Conservation (phyloP, 1,139 yeast species). For the Taphrina communis region DNA sequence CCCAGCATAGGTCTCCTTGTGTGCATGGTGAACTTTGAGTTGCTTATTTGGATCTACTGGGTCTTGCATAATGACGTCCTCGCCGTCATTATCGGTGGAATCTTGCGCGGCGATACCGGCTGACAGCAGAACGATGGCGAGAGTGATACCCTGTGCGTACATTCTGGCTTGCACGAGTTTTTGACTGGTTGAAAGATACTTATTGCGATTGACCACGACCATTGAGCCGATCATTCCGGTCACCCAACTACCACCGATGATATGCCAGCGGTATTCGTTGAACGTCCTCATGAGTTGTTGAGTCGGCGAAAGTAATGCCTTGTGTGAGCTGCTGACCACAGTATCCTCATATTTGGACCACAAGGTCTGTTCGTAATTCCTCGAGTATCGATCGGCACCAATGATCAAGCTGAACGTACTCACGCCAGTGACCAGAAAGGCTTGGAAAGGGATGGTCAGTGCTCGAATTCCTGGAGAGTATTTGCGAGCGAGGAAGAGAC, state of each 20-base stretch:
- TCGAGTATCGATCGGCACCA: conserved; percentile 39
- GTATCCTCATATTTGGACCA: conserved; percentile 23
- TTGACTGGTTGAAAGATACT: conserved; percentile 76
- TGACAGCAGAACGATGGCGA: conserved; percentile 63
- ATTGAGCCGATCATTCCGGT: conserved; percentile 85
- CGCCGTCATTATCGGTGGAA: conserved; percentile 30
- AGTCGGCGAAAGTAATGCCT: conserved; percentile 29
- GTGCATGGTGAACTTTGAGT: conserved; percentile 27
- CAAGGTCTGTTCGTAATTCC: conserved; percentile 28
- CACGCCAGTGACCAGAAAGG: conserved; percentile 37
- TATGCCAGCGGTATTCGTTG: conserved; percentile 68
- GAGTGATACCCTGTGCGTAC: conserved; percentile 67
- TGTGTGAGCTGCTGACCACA: conserved; percentile 19
- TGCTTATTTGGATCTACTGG: conserved; percentile 33
- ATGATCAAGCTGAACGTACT: conserved; percentile 35
- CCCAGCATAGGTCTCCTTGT: conserved; percentile 41
- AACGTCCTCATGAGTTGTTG: conserved; percentile 17
- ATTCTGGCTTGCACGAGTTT: conserved; percentile 92
- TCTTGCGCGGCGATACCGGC: conserved; percentile 56
- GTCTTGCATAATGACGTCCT: conserved; percentile 36
- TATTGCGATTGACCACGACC: conserved; percentile 75
- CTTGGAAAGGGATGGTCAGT: conserved; percentile 35
- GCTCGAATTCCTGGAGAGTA: conserved; percentile 30
- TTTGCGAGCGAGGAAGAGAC: conserved; percentile 29
- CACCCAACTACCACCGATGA: conserved; percentile 83